These are phyloP conservation scores for Chlamydomonas schloesseri DNA, from an alignment of 139 green algal species.

Conservation along the genomic window DNA sequence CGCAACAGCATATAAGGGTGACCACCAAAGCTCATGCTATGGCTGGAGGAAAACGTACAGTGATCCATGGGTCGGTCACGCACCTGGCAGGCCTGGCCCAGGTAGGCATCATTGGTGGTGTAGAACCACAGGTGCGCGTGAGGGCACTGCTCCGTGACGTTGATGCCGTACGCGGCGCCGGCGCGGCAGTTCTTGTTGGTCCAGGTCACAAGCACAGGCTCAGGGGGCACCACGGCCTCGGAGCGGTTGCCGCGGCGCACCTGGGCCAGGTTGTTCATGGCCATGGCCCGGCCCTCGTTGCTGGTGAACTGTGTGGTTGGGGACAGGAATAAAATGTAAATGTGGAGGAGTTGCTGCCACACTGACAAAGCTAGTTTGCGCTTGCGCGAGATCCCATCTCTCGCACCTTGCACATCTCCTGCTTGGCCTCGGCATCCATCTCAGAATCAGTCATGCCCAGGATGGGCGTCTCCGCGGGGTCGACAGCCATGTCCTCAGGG, in stretches of 20 bases:
- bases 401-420: background rate
- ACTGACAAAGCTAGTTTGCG: no score
- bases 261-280: background rate
- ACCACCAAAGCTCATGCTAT: no score
- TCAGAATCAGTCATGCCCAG: background rate
- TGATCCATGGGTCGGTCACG: no score
- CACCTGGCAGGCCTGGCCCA: slow-evolving; percentile 8
- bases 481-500: background rate
- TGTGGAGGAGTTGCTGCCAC: no score
- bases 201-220: background rate
- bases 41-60: no score
- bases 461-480: background rate
- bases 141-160: background rate
- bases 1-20: no score
- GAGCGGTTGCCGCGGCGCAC: background rate
- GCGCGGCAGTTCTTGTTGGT: background rate
- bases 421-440: background rate
- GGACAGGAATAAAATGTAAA: no score
- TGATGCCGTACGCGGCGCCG: background rate
- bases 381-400: no score
- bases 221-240: background rate
- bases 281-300: background rate
- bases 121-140: background rate
- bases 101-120: background rate
- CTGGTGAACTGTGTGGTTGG: background rate